Evolutionary conservation across 371 early-diverging fungal genomes (phyloP).

Genomic region (Mortierella sp.): DNA sequence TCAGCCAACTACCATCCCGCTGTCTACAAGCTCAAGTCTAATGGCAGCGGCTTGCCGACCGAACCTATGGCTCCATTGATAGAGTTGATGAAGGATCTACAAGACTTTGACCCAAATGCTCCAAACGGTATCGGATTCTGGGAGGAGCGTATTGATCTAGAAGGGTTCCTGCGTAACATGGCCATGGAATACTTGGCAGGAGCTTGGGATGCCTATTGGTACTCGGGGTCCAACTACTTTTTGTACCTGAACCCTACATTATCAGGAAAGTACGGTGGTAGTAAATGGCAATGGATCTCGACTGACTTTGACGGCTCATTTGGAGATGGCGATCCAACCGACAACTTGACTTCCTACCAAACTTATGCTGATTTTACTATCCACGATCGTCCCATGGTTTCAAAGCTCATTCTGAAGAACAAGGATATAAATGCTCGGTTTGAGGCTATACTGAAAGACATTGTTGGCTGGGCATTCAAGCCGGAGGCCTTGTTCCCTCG

Average conservation of each 20-base stretch:
- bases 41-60: constrained; percentile 53
- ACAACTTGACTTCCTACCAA: constrained; percentile 37
- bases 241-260: constrained; percentile 50
- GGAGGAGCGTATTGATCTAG: constrained; percentile 40
- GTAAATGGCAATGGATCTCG: constrained; percentile 58
- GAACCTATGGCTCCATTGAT: constrained; percentile 60
- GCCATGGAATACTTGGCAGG: constrained; percentile 64
- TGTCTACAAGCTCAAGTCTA: constrained; percentile 54
- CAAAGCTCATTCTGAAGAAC: constrained; percentile 51
- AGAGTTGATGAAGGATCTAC: constrained; percentile 51
- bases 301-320: constrained; percentile 66
- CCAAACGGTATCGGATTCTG: constrained; percentile 35
- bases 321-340: constrained; percentile 61
- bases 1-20: constrained; percentile 55
- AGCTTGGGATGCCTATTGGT: constrained; percentile 62
- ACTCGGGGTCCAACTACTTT: constrained; percentile 52
- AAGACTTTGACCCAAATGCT: constrained; percentile 32
- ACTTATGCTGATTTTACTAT: constrained; percentile 27
- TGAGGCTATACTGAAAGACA: constrained; percentile 60
- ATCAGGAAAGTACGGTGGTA: neutral
- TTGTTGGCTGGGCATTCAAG: constrained; percentile 68
- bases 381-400: constrained; percentile 46
- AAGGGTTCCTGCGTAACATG: constrained; percentile 60
- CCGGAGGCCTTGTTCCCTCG: constrained; percentile 55
- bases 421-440: constrained; percentile 53